Conservation (phyloP, 371 early-diverging fungal genomes). For the Apophysomyces variabilis region DNA sequence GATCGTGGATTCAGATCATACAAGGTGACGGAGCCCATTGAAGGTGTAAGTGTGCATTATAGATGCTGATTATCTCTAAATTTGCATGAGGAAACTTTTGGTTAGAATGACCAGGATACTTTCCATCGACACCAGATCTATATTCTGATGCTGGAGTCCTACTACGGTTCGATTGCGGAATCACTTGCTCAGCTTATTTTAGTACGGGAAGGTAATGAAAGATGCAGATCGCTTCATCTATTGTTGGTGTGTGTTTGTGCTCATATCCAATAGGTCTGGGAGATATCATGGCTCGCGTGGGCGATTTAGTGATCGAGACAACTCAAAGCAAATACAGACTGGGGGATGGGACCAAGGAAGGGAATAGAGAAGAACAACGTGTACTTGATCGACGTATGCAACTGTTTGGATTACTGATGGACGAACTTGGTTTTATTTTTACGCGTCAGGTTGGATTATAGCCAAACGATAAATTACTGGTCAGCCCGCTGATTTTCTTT, state of each 20-base stretch:
- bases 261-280: conserved; percentile 36
- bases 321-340: conserved; percentile 64
- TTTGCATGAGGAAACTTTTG: not conserved
- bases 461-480: not conserved
- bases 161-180: conserved; percentile 56
- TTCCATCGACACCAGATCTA: conserved; percentile 65
- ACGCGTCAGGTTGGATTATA: conserved; percentile 46
- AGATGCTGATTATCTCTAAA: not conserved
- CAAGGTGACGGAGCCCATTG: conserved; percentile 56
- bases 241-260: not conserved
- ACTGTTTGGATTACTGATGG: conserved; percentile 61
- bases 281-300: conserved; percentile 54
- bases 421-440: conserved; percentile 57
- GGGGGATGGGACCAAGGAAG: conserved; percentile 53
- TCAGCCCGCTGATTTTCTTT: not conserved
- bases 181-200: conserved; percentile 49
- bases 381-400: conserved; percentile 62
- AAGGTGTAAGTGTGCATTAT: conserved; percentile 46
- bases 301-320: conserved; percentile 63
- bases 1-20: conserved; percentile 60
- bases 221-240: not conserved
- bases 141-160: conserved; percentile 57
- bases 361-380: conserved; percentile 53
- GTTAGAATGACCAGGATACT: conserved; percentile 60
- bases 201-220: conserved; percentile 46